A percentile compares a stretch with the other conserved stretches of the same genome.
These are phyloP conservation scores for Plasmodium vinckei DNA, from an alignment of 169 alveolate species.

Conservation along the genomic window DNA sequence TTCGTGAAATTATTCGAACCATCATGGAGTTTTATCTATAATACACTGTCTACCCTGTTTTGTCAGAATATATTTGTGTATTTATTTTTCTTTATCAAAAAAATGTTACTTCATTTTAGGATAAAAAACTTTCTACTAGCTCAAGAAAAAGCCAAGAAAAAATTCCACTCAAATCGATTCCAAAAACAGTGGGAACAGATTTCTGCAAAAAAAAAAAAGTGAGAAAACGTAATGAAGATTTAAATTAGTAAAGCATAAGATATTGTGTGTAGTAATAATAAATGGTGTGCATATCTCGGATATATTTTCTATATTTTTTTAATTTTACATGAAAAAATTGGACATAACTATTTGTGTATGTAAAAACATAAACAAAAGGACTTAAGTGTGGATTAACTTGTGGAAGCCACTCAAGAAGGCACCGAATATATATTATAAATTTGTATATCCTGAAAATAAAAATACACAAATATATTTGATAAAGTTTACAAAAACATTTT, in stretches of 20 bases:
- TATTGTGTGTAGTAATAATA: neutral
- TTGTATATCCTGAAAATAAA: conserved; percentile 80
- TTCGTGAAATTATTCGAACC: neutral
- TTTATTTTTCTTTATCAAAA: neutral
- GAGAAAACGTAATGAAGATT: neutral
- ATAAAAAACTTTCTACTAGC: conserved; percentile 68
- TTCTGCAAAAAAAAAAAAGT: conserved; percentile 65
- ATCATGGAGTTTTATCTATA: neutral
- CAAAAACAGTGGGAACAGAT: conserved; percentile 77
- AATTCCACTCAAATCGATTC: conserved; percentile 81
- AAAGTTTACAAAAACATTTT: neutral
- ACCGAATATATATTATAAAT: conserved; percentile 82
- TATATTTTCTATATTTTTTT: conserved; percentile 12
- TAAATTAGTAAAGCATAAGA: neutral
- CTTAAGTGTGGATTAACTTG: conserved; percentile 88
- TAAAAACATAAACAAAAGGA: conserved; percentile 84
- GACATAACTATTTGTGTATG: conserved; percentile 83
- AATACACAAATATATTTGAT: neutral
- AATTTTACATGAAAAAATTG: conserved; percentile 77
- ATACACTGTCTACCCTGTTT: neutral
- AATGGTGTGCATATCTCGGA: neutral
- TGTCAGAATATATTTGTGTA: neutral
- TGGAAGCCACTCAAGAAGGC: conserved; percentile 87
- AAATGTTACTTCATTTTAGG: neutral
- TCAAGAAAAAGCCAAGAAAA: conserved; percentile 82